These are phyloP conservation scores for Penicillium digitatum DNA, from an alignment of 2,329 filamentous ascomycete species.

Conservation along the genomic window DNA sequence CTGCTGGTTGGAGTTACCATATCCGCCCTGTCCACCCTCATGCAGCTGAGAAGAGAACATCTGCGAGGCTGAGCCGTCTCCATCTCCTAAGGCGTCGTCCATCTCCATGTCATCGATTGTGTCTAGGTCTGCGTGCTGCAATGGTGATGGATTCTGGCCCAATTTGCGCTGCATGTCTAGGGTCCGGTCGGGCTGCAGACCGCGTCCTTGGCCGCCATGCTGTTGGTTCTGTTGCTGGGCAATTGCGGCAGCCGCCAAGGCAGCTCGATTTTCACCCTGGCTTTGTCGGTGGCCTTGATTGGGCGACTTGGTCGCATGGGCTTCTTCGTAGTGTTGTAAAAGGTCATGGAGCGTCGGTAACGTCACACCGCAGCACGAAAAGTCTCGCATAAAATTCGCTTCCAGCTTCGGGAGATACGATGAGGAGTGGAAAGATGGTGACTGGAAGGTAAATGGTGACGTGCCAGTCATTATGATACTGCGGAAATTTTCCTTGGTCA, in stretches of 20 bases:
- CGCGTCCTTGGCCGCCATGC: slow-evolving; percentile 34
- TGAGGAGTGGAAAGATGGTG: slow-evolving; percentile 93
- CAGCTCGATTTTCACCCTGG: slow-evolving; percentile 51
- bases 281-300: slow-evolving; percentile 48
- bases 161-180: slow-evolving; percentile 39
- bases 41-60: slow-evolving; percentile 60
- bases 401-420: slow-evolving; percentile 96
- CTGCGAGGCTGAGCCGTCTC: slow-evolving; percentile 35
- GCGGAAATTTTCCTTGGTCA: slow-evolving; percentile 27
- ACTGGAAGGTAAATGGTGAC: slow-evolving; percentile 85
- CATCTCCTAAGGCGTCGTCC: slow-evolving; percentile 69
- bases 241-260: slow-evolving; percentile 45
- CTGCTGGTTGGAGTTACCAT: slow-evolving; percentile 57
- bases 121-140: slow-evolving; percentile 62
- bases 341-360: slow-evolving; percentile 91
- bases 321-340: slow-evolving; percentile 93
- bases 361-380: slow-evolving; percentile 87
- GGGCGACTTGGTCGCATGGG: slow-evolving; percentile 70
- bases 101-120: slow-evolving; percentile 93
- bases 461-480: slow-evolving; percentile 95
- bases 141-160: slow-evolving; percentile 31
- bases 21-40: slow-evolving; percentile 61
- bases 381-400: slow-evolving; percentile 96
- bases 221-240: slow-evolving; percentile 51
- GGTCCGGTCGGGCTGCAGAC: slow-evolving; percentile 34